Conservation (phyloP, 192 early-diverging fungal genomes). For the Chytriomyces confervae region DNA sequence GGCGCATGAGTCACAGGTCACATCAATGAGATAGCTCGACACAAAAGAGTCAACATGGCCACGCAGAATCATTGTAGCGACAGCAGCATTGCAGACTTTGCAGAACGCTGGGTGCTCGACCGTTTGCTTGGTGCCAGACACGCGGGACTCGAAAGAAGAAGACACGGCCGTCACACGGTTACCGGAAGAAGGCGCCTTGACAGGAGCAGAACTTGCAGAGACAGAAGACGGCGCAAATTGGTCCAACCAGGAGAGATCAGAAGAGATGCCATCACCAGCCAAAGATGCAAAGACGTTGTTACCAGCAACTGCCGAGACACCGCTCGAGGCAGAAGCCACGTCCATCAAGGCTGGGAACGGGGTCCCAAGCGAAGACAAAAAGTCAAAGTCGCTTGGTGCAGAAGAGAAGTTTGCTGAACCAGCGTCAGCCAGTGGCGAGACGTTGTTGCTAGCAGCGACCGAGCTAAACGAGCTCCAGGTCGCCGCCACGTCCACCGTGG, state of each 20-base stretch:
- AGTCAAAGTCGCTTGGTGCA: background rate
- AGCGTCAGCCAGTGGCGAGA: background rate
- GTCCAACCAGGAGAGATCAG: background rate
- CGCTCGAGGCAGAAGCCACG: slow-evolving; percentile 25
- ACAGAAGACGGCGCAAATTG: background rate
- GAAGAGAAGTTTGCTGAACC: background rate
- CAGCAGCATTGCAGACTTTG: slow-evolving; percentile 5
- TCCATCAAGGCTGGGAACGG: slow-evolving; percentile 23
- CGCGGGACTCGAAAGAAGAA: slow-evolving; percentile 11
- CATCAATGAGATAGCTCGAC: slow-evolving; percentile 18
- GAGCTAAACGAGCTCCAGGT: background rate
- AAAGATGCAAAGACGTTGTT: slow-evolving; percentile 20
- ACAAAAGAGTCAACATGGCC: slow-evolving; percentile 12
- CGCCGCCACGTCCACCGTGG: background rate
- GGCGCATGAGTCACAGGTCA: slow-evolving; percentile 20
- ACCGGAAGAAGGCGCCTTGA: background rate
- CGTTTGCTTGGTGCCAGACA: slow-evolving; percentile 16
- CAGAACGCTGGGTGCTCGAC: slow-evolving; percentile 28
- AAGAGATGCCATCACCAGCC: slow-evolving; percentile 2
- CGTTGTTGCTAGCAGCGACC: slow-evolving; percentile 2
- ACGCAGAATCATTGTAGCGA: slow-evolving; percentile 37
- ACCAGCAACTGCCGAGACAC: slow-evolving; percentile 9
- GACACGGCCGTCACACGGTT: slow-evolving; percentile 30
- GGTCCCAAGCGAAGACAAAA: slow-evolving; percentile 16
- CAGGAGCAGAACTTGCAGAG: background rate